phyloP scores from a whole-genome alignment of 2,329 filamentous ascomycete genomes.

The Fusarium nygamai region DNA sequence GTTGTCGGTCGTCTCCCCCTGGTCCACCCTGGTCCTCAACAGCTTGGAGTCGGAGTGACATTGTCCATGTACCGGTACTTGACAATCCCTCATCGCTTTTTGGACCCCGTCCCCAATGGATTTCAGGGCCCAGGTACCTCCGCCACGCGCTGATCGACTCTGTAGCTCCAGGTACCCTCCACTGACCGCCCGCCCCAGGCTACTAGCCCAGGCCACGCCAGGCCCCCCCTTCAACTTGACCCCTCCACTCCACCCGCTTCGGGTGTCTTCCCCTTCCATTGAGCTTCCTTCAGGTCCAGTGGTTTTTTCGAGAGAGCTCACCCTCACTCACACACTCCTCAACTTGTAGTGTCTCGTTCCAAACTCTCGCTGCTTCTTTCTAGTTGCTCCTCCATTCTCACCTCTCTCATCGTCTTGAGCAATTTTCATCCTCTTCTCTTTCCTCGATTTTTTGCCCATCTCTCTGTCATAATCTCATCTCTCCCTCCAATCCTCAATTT shows the following conservation, averaged over 20 bases:
- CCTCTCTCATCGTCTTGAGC: conserved; percentile 34
- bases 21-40: conserved; percentile 43
- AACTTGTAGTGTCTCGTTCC: conserved; percentile 28
- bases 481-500: conserved; percentile 33
- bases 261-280: conserved; percentile 43
- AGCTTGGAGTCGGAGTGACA: conserved; percentile 34
- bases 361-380: conserved; percentile 33
- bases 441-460: conserved; percentile 30
- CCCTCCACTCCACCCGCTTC: conserved; percentile 38
- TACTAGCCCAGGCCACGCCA: conserved; percentile 14
- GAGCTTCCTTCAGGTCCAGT: conserved; percentile 39
- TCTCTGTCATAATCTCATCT: conserved; percentile 35
- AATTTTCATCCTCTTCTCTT: conserved; percentile 22
- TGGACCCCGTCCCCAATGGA: conserved; percentile 31
- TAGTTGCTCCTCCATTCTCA: conserved; percentile 37
- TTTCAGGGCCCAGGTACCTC: conserved; percentile 37
- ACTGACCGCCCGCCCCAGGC: conserved; percentile 28
- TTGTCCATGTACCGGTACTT: conserved; percentile 37
- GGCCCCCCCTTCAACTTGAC: conserved; percentile 30
- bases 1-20: conserved; percentile 23
- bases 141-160: conserved; percentile 10
- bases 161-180: conserved; percentile 30
- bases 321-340: conserved; percentile 33
- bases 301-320: conserved; percentile 44
- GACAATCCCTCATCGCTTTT: conserved; percentile 39